Evolutionary conservation across 2,329 filamentous ascomycete genomes (phyloP).

Genomic region (Orbilia quercus): DNA sequence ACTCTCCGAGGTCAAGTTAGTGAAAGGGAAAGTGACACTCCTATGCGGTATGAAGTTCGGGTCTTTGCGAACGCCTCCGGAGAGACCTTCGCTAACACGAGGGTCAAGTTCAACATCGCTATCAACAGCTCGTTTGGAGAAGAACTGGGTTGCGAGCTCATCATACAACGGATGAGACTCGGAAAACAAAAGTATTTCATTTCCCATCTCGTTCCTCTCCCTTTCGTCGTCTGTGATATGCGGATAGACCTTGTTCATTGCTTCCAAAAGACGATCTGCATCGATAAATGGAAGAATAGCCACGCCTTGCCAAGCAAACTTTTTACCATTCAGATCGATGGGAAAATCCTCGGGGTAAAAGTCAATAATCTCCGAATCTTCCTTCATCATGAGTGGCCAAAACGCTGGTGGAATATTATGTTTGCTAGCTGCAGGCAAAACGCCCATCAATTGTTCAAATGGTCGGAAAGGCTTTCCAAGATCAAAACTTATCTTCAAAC

Average conservation of each 20-base stretch:
- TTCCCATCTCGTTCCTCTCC: slow-evolving; percentile 80
- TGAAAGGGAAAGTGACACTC: slow-evolving; percentile 80
- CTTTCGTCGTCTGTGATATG: slow-evolving; percentile 80
- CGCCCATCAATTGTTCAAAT: slow-evolving; percentile 98
- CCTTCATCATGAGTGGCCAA: slow-evolving; percentile 87
- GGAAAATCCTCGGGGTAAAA: slow-evolving; percentile 97
- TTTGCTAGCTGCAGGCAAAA: slow-evolving; percentile 83
- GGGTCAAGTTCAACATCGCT: slow-evolving; percentile 79
- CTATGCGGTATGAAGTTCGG: slow-evolving; percentile 86
- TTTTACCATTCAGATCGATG: slow-evolving; percentile 95
- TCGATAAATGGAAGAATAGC: slow-evolving; percentile 96
- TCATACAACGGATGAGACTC: slow-evolving; percentile 87
- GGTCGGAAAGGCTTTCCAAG: slow-evolving; percentile 87
- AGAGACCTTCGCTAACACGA: slow-evolving; percentile 78
- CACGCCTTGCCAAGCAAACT: slow-evolving; percentile 97
- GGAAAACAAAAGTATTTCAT: slow-evolving; percentile 84
- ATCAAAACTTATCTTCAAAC: slow-evolving; percentile 82
- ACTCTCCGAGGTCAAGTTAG: slow-evolving; percentile 71
- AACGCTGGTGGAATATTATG: slow-evolving; percentile 90
- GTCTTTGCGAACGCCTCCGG: slow-evolving; percentile 83
- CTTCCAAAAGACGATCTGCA: slow-evolving; percentile 82
- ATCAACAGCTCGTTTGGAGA: slow-evolving; percentile 82
- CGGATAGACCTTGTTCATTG: slow-evolving; percentile 85
- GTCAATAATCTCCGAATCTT: slow-evolving; percentile 91
- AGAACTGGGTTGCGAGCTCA: slow-evolving; percentile 84